Evolutionary conservation across 495 filamentous ascomycete genomes (phyloP).

Genomic region (Niebla homalea): DNA sequence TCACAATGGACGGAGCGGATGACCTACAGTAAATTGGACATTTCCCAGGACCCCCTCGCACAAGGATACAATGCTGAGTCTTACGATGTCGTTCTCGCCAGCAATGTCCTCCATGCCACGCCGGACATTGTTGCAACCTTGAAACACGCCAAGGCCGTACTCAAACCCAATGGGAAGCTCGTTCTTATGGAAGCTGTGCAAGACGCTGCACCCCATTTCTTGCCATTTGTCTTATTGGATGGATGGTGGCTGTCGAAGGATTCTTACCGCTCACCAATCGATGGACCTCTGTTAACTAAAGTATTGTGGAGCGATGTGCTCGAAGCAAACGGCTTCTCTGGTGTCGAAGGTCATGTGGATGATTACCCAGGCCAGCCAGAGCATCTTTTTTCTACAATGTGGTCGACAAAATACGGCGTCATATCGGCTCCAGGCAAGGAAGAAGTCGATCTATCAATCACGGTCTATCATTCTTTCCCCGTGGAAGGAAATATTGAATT

Average conservation of each 20-base stretch:
- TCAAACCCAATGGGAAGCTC: slow-evolving; percentile 17
- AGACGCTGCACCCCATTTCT: too few species aligned
- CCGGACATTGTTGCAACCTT: slow-evolving; percentile 26
- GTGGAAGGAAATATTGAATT: too few species aligned
- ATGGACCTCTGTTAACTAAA: not conserved
- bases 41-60: slow-evolving; percentile 16
- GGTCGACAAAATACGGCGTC: too few species aligned
- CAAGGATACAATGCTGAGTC: slow-evolving; percentile 28
- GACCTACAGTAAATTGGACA: slow-evolving; percentile 5
- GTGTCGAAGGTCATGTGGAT: not conserved
- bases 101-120: slow-evolving; percentile 17
- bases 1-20: not conserved
- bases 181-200: slow-evolving; percentile 1
- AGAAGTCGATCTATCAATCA: too few species aligned
- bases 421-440: too few species aligned
- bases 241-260: too few species aligned
- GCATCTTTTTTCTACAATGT: too few species aligned
- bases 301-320: slow-evolving; percentile 7
- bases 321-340: not conserved
- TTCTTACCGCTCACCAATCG: not conserved
- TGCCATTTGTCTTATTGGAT: too few species aligned
- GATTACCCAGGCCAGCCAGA: too few species aligned
- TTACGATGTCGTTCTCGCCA: slow-evolving; percentile 20
- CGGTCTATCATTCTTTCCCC: too few species aligned
- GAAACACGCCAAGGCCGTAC: slow-evolving; percentile 14